Conservation (phyloP, 2,329 filamentous ascomycete genomes). For the Rhinocladiella similis region DNA sequence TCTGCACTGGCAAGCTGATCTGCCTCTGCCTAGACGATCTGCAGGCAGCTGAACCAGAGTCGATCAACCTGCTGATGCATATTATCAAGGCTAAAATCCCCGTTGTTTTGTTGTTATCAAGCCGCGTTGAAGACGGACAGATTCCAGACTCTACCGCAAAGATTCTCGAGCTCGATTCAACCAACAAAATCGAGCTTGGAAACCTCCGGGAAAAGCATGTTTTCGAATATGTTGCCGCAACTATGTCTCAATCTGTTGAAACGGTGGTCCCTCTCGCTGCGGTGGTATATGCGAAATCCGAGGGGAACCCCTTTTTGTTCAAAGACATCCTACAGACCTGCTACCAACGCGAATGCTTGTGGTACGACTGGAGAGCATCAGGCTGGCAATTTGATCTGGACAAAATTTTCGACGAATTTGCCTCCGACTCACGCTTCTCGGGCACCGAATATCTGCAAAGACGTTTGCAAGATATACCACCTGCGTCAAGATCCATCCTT, state of each 20-base stretch:
- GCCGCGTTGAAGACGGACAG: conserved; percentile 65
- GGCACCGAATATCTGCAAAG: conserved; percentile 80
- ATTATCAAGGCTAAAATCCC: conserved; percentile 77
- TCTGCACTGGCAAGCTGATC: conserved; percentile 81
- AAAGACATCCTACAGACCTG: conserved; percentile 86
- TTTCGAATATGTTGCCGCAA: conserved; percentile 76
- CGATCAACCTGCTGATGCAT: conserved; percentile 76
- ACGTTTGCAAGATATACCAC: conserved; percentile 73
- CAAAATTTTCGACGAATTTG: conserved; percentile 80
- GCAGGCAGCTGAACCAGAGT: conserved; percentile 87
- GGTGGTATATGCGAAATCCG: conserved; percentile 84
- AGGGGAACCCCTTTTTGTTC: conserved; percentile 88
- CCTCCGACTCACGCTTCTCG: conserved; percentile 74
- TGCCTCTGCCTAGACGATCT: conserved; percentile 87
- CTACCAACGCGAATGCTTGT: conserved; percentile 82
- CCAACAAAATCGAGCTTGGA: conserved; percentile 64
- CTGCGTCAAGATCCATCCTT: conserved; percentile 73
- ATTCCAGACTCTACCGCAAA: conserved; percentile 42
- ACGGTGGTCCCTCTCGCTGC: conserved; percentile 76
- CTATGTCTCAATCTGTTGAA: conserved; percentile 71
- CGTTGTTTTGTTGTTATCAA: conserved; percentile 79
- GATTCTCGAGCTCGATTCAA: conserved; percentile 58
- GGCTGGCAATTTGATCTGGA: conserved; percentile 86
- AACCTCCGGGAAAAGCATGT: conserved; percentile 80
- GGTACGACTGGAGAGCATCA: conserved; percentile 82